Evolutionary conservation across 306 rosid species (phyloP), one percentile per base, ranked within the genome.

Genomic region (Fragaria nilgerrensis): DNA sequence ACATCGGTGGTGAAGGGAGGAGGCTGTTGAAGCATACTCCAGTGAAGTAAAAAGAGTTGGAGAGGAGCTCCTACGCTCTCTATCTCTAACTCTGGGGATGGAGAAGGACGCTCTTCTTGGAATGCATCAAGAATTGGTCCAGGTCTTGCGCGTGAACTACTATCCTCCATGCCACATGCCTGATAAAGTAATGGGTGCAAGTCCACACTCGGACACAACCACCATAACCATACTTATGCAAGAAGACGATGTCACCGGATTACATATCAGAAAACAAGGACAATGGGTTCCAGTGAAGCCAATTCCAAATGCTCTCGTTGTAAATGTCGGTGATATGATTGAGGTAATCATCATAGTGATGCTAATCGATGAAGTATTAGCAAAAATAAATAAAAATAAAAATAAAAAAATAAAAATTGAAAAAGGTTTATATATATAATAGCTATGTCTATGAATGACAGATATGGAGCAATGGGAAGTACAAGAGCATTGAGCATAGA

Each of bases 81-180:
- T 88, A 23, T 83, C 87, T 52, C 17, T 52, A 36, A 71, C 72
- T 1, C 58, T 85, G 78, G 86, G 85, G 27, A 74, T 75, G 80
- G 72, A 85, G 32, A 83, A 81, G 27, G 74, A 76, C 62, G 47
- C 15, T 81, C 79, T 85, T 61, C 73, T 78, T 52, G 81, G 14
- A 71, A 69, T 83, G 20, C 87, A 85, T 73, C 66, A 76, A 74
- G 86, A 76, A 12, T 14, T 75, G 86, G 87, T 50, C 41, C 83
- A 68, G 77, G 84, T 73, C 15, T 39, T 39, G 43, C 43, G 37
- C 37, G 37, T 49, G 55, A 49, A 15, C 55, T 49, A 15, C 55
- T 49, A 49, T 49, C 55, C 55, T 49, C 55, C n/a, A 16, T 49
- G 55, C 55, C 6, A 4, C 8, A 49, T 4, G 55, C 55, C 55